Base-by-base conservation (phyloP, 176 grass and related monocot species). In the Carex parvula region DNA sequence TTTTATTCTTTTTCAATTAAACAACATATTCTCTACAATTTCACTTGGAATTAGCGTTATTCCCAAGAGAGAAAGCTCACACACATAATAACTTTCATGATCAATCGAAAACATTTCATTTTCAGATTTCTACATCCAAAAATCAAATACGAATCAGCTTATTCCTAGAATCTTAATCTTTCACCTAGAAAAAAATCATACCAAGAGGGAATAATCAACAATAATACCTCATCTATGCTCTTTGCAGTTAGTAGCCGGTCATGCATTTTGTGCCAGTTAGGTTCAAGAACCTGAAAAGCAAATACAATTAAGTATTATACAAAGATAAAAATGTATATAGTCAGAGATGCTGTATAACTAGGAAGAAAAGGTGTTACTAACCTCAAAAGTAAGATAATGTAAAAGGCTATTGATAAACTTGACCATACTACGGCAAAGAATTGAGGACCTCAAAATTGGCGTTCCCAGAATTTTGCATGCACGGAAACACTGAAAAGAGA, bases 331-430 rank as follows among this genome's bases (percentile, higher is more conserved):
- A 66, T 26, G 22, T 65, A 54, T 30, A 58, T 46, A 65, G 62
- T 55, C 24, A 80, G 37, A 33, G 37, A 41, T 64, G 20, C 32
- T n/a, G 57, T 60, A 92, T 32, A 88, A 48, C 81, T 74, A 79
- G 20, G 35, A 58, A 79, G 62, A 60, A 55, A 67, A 76, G 55
- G n/a, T 79, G 64, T 5, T 48, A 30, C 33, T 92, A 99, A 99
- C 96, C 96, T 99, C 91, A 41, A 99, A 99, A 30, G 96, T 99
- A 66, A 99, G 90, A 94, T 99, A 95, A 89, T 99, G 96, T 74
- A 94, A 88, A 87, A 99, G 90, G 65, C 93, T 99, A 87, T 99
- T 94, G 78, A 99, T 87, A 89, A 99, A 99, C 84, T 94, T 99
- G 80, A 99, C 88, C 96, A 99, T 99, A 81, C 87, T 94, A 30